Conservation (phyloP, 202 grass and related monocot species). For the Digitaria exilis region DNA sequence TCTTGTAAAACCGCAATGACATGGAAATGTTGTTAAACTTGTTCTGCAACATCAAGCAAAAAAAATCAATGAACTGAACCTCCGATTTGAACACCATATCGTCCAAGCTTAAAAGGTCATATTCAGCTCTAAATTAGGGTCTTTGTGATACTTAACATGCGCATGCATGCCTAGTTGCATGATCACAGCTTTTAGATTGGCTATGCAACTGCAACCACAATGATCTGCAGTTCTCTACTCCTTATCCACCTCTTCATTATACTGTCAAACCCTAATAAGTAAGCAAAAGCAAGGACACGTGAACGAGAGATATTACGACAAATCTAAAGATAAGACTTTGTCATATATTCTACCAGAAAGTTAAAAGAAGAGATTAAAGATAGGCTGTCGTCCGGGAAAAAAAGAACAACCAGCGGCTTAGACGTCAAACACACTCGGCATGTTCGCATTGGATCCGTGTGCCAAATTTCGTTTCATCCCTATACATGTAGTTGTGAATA, state of each 20-base stretch:
- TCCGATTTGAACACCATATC: too few relatives aligned
- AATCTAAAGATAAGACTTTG: slow-evolving; percentile 1
- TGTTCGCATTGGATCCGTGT: neutral
- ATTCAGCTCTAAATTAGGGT: too few relatives aligned
- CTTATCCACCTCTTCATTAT: neutral
- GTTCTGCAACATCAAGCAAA: too few relatives aligned
- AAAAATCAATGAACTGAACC: too few relatives aligned
- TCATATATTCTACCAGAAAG: neutral
- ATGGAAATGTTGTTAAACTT: too few relatives aligned
- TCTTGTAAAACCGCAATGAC: too few relatives aligned
- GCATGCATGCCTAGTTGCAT: neutral
- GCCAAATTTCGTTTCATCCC: neutral
- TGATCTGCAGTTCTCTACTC: neutral
- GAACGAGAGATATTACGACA: neutral
- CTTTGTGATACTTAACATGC: too few relatives aligned
- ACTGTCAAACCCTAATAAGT: too few relatives aligned
- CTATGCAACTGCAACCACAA: neutral
- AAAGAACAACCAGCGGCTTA: neutral
- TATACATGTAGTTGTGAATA: neutral
- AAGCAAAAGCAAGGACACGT: neutral
- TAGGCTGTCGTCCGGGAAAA: neutral
- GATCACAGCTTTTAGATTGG: neutral
- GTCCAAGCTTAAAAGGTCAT: too few relatives aligned
- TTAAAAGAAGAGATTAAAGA: neutral
- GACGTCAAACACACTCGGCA: neutral